Percentiles rank a stretch among this genome's conserved stretches.
Conservation (phyloP, 345 rosid species). For the Citrus trifoliata region DNA sequence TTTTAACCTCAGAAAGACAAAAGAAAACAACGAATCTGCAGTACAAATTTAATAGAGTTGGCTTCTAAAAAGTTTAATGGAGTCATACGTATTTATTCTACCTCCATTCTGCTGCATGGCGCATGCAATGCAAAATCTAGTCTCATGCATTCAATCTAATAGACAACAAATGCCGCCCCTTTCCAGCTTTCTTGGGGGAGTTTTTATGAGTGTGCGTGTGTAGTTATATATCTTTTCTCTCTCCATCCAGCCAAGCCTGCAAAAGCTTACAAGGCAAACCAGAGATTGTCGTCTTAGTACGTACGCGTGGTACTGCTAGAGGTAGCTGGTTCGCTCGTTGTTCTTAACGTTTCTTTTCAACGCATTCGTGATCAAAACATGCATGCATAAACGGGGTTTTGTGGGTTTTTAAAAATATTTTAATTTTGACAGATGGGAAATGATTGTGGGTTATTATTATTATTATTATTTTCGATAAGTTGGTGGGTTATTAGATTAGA, state of each 20-base stretch:
- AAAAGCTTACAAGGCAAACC: not conserved
- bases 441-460: too few relatives aligned
- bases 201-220: too few relatives aligned
- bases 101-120: too few relatives aligned
- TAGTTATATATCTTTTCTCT: not conserved
- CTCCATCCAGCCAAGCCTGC: not conserved
- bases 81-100: not conserved
- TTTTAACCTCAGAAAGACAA: too few relatives aligned
- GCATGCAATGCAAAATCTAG: too few relatives aligned
- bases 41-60: too few relatives aligned
- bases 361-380: not conserved
- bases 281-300: not conserved
- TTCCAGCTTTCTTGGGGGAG: slow-evolving; percentile 4
- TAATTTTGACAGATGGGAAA: not conserved
- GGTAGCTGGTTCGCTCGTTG: too few relatives aligned
- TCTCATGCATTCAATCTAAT: not conserved
- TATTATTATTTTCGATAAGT: too few relatives aligned
- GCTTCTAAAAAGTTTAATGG: not conserved
- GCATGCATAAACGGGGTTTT: not conserved
- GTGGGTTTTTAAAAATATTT: not conserved
- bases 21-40: too few relatives aligned
- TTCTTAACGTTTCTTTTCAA: not conserved
- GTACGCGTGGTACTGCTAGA: too few relatives aligned
- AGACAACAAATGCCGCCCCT: slow-evolving; percentile 1
- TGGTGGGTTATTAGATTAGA: too few relatives aligned